Evolutionary conservation across 805 yeast genomes (phyloP), one percentile per base, ranked within the genome.

Genomic region (Candida chilensis): DNA sequence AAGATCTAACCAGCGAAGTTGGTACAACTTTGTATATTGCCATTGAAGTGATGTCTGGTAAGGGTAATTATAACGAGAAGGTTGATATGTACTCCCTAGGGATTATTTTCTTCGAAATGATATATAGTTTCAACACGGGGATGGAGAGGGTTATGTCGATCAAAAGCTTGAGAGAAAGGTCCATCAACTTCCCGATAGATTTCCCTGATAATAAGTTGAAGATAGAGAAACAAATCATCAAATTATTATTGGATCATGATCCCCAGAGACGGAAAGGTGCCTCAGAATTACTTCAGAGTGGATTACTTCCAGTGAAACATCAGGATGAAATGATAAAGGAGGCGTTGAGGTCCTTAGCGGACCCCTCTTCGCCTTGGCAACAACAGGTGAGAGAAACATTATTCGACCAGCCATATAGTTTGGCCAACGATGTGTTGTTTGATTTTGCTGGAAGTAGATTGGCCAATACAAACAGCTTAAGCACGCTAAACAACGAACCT

Each of bases 71-170:
- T 50, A 79, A 90, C 48, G 95, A 84, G 39, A 92, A 92, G 42
- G 94, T 92, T 22, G 99, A 92, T 50, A 79, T 92, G 82, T 92
- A 87, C 50, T 87, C 98, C 0, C 57, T 92, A 24, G 99, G 99
- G 3, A 75, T 92, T 20, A 92, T 92, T 1, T 86, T 92, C 47
- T 92, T 92, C 50, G 98, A 92, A 49, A 92, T 92, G 98, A 71
- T 86, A 17, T 86, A 78, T 48, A 66, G 78, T 1, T 65, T 90
- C 43, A 64, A 67, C n/a, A 92, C 99, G 0, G 88, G 86, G 2
- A 92, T 92, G 96, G 99, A 92, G 50, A 67, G 98, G 31, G 86
- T 81, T 8, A 65, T 68, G 28, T 83, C 76, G 5, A 55, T 92
- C n/a, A 70, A 75, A 36, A 62, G 69, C 16, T 52, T 90, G 32